A percentile compares a stretch with the other conserved stretches of the same genome.
Conservation (phyloP, 768 basidiomycete species). For the Daedaleopsis nitida region DNA sequence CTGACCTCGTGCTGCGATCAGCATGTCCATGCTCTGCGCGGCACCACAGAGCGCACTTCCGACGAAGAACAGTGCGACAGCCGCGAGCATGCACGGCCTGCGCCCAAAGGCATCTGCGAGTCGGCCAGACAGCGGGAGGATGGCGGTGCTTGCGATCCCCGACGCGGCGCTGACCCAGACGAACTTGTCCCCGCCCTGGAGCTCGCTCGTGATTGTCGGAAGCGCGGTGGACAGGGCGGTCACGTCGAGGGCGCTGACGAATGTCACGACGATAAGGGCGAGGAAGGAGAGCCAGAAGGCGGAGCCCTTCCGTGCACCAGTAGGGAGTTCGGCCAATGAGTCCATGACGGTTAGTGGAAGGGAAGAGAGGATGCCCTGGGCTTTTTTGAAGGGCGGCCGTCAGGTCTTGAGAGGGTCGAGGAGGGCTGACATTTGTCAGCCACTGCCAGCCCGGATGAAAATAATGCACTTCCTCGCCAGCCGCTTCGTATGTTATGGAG, state of each 20-base stretch:
- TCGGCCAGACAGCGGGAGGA: constrained; percentile 42
- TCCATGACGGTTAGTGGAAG: no score
- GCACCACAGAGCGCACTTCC: constrained; percentile 48
- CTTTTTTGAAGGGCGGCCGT: no score
- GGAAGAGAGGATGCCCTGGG: no score
- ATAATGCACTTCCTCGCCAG: no score
- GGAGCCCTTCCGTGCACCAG: neutral
- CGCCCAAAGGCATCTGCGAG: constrained; percentile 44
- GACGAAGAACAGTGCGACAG: constrained; percentile 39
- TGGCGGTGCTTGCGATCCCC: constrained; percentile 41
- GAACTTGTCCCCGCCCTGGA: constrained; percentile 40
- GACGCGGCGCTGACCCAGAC: constrained; percentile 50
- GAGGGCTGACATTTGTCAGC: no score
- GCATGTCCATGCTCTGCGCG: constrained; percentile 40
- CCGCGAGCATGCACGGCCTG: constrained; percentile 31
- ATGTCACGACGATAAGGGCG: constrained; percentile 21
- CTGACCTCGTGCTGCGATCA: constrained; percentile 44
- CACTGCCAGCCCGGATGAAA: no score
- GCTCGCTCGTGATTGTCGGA: constrained; percentile 42
- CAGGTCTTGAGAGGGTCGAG: no score
- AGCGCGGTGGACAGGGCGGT: constrained; percentile 42
- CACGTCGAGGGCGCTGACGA: constrained; percentile 27
- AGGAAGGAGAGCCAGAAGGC: constrained; percentile 27
- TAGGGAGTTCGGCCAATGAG: no score
- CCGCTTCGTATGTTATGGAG: no score